phyloP scores from a whole-genome alignment of 176 grass and related monocot genomes.

The Saccharum spontaneum region DNA sequence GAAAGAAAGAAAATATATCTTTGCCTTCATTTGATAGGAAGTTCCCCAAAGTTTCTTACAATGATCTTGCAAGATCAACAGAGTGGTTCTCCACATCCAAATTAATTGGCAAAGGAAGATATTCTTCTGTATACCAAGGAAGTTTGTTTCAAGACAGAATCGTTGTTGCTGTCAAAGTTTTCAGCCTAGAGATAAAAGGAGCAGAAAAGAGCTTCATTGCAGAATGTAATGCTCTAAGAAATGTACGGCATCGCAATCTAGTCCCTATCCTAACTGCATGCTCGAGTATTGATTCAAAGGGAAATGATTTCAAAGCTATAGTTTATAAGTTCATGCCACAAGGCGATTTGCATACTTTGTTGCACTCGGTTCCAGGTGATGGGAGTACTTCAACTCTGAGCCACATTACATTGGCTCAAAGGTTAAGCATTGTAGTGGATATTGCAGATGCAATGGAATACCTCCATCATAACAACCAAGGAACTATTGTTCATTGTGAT shows the following conservation, averaged over 20 bases:
- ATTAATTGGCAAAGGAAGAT: background rate
- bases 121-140: background rate
- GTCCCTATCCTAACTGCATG: background rate
- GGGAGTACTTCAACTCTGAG: background rate
- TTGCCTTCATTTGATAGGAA: background rate
- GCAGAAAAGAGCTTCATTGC: background rate
- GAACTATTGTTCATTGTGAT: background rate
- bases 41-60: background rate
- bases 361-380: background rate
- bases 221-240: background rate
- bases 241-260: background rate
- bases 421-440: background rate
- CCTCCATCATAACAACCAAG: background rate
- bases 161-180: background rate
- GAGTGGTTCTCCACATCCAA: background rate
- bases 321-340: background rate
- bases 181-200: background rate
- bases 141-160: background rate
- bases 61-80: background rate
- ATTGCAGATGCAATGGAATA: background rate
- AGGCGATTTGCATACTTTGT: background rate
- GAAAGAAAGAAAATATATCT: background rate
- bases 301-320: background rate
- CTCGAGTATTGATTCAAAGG: background rate
- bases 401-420: background rate